Evolutionary conservation across 2,329 filamentous ascomycete genomes (phyloP).

Genomic region (Scytalidium sp.): DNA sequence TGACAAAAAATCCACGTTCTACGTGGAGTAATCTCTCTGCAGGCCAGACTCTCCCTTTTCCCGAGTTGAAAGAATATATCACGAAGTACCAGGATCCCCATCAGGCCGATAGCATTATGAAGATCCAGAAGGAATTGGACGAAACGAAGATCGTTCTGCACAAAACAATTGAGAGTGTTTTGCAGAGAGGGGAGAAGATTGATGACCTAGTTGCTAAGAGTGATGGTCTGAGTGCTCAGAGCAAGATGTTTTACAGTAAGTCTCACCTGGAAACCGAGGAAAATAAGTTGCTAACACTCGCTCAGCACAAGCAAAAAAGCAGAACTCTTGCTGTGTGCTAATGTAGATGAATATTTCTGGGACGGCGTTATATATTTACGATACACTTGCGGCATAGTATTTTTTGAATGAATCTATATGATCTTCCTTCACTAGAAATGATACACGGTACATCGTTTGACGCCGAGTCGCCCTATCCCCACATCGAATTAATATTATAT

Average conservation of each 20-base stretch:
- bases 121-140: conserved; percentile 94
- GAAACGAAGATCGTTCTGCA: conserved; percentile 97
- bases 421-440: not conserved
- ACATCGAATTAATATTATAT: not conserved
- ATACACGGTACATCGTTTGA: not conserved
- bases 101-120: conserved; percentile 87
- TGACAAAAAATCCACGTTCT: conserved; percentile 69
- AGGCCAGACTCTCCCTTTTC: conserved; percentile 56
- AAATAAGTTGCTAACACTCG: conserved; percentile 7
- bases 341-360: conserved; percentile 47
- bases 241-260: conserved; percentile 95
- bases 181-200: conserved; percentile 95
- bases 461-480: not conserved
- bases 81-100: conserved; percentile 65
- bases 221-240: conserved; percentile 83
- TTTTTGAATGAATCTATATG: not conserved
- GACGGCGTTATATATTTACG: conserved; percentile 1
- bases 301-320: conserved; percentile 68
- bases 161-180: conserved; percentile 87
- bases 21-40: conserved; percentile 53
- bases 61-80: conserved; percentile 77
- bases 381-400: conserved; percentile 1
- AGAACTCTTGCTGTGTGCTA: conserved; percentile 72
- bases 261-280: conserved; percentile 10
- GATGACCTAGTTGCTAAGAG: conserved; percentile 92